A percentile compares a stretch with the other conserved stretches of the same genome.
Evolutionary conservation across 2,329 filamentous ascomycete species (phyloP).

Genomic region (Dactylellina sp.): DNA sequence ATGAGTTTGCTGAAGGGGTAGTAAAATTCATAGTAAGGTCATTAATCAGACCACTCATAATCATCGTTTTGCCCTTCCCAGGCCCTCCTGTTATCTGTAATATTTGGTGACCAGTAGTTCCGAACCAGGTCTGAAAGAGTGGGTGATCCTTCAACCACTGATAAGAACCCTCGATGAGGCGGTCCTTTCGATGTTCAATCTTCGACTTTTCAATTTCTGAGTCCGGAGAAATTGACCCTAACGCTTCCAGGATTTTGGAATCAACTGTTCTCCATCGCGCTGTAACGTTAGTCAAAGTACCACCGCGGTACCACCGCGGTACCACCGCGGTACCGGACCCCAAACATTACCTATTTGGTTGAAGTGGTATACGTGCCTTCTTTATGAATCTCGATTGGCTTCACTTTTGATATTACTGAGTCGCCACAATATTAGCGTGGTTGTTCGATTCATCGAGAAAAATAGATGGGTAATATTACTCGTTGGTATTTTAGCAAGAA

Average conservation of each 20-base stretch:
- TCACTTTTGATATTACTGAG: neutral
- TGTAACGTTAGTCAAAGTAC: too few species aligned
- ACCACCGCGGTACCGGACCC: too few species aligned
- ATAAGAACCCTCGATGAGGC: slow-evolving; percentile 61
- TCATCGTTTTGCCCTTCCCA: slow-evolving; percentile 64
- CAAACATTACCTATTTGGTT: neutral
- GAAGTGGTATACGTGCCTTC: neutral
- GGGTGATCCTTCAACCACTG: slow-evolving; percentile 62
- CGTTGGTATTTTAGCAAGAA: slow-evolving; percentile 7
- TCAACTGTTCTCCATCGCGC: neutral
- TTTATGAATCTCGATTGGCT: neutral
- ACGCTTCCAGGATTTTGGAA: neutral
- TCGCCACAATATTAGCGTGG: neutral
- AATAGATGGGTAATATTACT: slow-evolving; percentile 5
- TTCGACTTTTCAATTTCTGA: slow-evolving; percentile 48
- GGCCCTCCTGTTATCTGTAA: slow-evolving; percentile 63
- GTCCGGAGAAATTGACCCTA: slow-evolving; percentile 11
- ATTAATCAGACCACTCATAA: slow-evolving; percentile 61
- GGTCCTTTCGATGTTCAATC: slow-evolving; percentile 59
- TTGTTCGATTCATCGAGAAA: slow-evolving; percentile 4
- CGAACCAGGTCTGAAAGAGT: slow-evolving; percentile 61
- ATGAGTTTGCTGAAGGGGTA: slow-evolving; percentile 1
- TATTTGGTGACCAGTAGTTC: slow-evolving; percentile 58
- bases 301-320: too few species aligned
- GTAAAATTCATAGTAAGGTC: slow-evolving; percentile 57